These are phyloP conservation scores for Paralagenidium karlingii DNA, from an alignment of 352 stramenopile species.

Conservation along the genomic window DNA sequence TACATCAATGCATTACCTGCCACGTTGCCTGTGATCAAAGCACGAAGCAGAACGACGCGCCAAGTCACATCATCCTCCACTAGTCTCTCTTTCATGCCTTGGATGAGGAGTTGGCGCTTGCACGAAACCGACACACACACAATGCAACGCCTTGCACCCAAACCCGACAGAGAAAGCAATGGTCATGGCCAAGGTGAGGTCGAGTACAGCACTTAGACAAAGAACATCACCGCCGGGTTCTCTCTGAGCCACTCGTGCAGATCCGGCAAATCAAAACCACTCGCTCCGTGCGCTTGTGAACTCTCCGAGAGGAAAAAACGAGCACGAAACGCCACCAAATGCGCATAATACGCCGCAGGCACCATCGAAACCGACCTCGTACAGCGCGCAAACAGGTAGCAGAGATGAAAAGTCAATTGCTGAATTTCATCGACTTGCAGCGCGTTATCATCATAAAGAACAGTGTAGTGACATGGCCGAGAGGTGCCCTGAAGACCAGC, in stretches of 20 bases:
- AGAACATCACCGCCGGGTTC: too few relatives aligned
- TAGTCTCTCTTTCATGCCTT: too few relatives aligned
- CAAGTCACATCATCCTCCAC: constrained; percentile 7
- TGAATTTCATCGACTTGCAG: constrained; percentile 9
- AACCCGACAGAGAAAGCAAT: too few relatives aligned
- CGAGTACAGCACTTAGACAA: too few relatives aligned
- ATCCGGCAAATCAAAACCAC: too few relatives aligned
- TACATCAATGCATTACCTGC: constrained; percentile 6
- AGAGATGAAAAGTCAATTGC: constrained; percentile 8
- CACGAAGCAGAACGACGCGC: constrained; percentile 18
- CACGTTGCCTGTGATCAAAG: constrained; percentile 15
- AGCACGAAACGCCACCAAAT: constrained; percentile 23
- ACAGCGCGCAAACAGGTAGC: constrained; percentile 23
- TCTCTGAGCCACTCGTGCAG: too few relatives aligned
- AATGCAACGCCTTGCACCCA: too few relatives aligned
- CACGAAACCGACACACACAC: too few relatives aligned
- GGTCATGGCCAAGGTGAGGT: too few relatives aligned
- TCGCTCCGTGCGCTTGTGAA: too few relatives aligned
- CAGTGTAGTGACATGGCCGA: constrained; percentile 19
- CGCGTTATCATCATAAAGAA: constrained; percentile 20
- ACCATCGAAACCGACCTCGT: constrained; percentile 27
- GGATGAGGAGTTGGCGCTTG: too few relatives aligned
- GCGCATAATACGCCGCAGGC: constrained; percentile 22
- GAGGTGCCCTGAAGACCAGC: constrained; percentile 20
- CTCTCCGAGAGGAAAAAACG: constrained; percentile 20